Conservation (phyloP, 345 rosid genomes). For the Syzygium aromaticum region DNA sequence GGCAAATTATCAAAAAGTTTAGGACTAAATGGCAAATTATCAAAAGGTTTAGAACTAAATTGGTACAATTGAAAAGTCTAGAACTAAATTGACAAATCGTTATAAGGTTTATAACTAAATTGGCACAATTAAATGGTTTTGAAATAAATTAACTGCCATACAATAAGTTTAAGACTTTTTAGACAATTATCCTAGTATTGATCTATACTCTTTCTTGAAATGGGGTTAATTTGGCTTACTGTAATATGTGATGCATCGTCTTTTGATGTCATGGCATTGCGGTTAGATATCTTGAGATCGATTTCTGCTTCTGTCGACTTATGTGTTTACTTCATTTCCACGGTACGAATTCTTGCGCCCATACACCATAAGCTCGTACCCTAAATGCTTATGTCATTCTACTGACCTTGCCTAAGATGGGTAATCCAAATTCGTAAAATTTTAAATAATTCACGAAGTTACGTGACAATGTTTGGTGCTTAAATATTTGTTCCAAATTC, state of each 20-base stretch:
- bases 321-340: not conserved
- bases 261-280: not conserved
- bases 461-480: not conserved
- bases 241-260: not conserved
- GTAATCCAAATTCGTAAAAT: not conserved
- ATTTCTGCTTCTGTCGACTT: not conserved
- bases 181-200: not conserved
- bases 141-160: too few relatives aligned
- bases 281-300: not conserved
- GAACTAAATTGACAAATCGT: too few relatives aligned
- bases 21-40: too few relatives aligned
- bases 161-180: too few relatives aligned
- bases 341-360: not conserved
- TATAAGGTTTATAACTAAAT: too few relatives aligned
- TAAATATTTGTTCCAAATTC: not conserved
- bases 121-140: too few relatives aligned
- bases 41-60: too few relatives aligned
- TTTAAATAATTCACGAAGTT: not conserved
- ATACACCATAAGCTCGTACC: not conserved
- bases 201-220: not conserved
- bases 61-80: too few relatives aligned
- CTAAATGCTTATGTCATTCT: not conserved
- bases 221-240: not conserved
- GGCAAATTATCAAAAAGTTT: too few relatives aligned
- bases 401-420: not conserved